Percentiles rank a stretch among this genome's conserved stretches.
phyloP scores from a whole-genome alignment of 139 green algal genomes.

The Chlorella vulgaris region DNA sequence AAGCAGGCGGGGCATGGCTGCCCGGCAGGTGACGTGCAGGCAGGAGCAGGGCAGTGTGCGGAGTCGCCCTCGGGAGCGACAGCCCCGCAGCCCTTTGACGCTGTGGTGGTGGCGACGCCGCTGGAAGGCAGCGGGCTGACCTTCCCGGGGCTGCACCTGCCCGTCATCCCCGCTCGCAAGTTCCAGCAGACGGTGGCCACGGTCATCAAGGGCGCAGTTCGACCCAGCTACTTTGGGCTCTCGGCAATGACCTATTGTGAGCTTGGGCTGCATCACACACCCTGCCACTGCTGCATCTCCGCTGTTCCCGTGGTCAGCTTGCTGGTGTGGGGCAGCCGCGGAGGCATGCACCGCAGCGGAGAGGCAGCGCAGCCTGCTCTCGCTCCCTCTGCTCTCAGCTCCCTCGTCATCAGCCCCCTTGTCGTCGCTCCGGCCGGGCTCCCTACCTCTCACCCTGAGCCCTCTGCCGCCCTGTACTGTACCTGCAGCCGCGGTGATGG shows the following conservation, averaged over 20 bases:
- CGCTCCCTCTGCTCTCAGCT: no score
- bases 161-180: slow-evolving; percentile 27
- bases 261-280: background rate
- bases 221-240: slow-evolving; percentile 53
- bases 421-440: no score
- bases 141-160: slow-evolving; percentile 31
- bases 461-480: no score
- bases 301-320: no score
- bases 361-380: no score
- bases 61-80: no score
- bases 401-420: no score
- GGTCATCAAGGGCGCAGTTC: slow-evolving; percentile 51
- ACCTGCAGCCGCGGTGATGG: slow-evolving; percentile 50
- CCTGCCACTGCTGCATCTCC: no score
- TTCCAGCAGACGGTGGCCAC: slow-evolving; percentile 65
- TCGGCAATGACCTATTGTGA: slow-evolving; percentile 9
- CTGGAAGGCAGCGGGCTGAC: slow-evolving; percentile 39
- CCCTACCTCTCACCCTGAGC: no score
- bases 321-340: no score
- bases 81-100: slow-evolving; percentile 61
- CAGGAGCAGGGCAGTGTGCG: background rate
- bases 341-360: no score
- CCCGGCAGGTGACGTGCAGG: background rate
- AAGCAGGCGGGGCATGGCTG: background rate
- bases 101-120: slow-evolving; percentile 56